phyloP scores from a whole-genome alignment of 495 filamentous ascomycete genomes.

The Talaromyces stipitatus region DNA sequence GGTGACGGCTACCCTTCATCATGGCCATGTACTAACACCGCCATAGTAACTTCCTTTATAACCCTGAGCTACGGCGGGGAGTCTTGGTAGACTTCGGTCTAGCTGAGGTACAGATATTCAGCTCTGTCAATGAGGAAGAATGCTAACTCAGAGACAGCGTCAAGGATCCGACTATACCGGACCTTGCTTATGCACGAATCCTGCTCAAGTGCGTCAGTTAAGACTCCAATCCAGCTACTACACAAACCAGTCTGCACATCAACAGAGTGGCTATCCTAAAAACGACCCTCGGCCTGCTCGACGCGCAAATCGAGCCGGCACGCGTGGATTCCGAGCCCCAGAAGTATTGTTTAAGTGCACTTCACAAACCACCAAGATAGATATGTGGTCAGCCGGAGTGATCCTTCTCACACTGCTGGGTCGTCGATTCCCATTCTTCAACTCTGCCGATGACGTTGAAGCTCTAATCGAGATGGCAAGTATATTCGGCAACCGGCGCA shows the following conservation, averaged over 20 bases:
- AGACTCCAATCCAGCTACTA: conserved; percentile 35
- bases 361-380: conserved; percentile 89
- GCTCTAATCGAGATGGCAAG: conserved; percentile 95
- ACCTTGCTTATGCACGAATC: conserved; percentile 33
- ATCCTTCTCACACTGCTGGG: conserved; percentile 88
- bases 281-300: conserved; percentile 80
- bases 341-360: conserved; percentile 98
- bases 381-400: conserved; percentile 94
- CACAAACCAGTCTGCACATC: conserved; percentile 30
- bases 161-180: conserved; percentile 36
- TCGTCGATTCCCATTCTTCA: conserved; percentile 94
- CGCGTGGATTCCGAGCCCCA: conserved; percentile 88
- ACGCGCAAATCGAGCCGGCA: conserved; percentile 92
- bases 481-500: conserved; percentile 78
- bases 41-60: conserved; percentile 84
- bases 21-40: not conserved
- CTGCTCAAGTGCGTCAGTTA: conserved; percentile 29
- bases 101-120: conserved; percentile 51
- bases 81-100: conserved; percentile 96
- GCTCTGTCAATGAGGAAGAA: not conserved
- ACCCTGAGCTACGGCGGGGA: conserved; percentile 67
- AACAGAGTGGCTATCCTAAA: conserved; percentile 68
- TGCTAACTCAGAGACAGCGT: conserved; percentile 16
- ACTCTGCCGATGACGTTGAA: conserved; percentile 91
- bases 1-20: conserved; percentile 8